These are phyloP conservation scores for Exophiala phaeomuriformis DNA, from an alignment of 2,329 filamentous ascomycete species.

Conservation along the genomic window DNA sequence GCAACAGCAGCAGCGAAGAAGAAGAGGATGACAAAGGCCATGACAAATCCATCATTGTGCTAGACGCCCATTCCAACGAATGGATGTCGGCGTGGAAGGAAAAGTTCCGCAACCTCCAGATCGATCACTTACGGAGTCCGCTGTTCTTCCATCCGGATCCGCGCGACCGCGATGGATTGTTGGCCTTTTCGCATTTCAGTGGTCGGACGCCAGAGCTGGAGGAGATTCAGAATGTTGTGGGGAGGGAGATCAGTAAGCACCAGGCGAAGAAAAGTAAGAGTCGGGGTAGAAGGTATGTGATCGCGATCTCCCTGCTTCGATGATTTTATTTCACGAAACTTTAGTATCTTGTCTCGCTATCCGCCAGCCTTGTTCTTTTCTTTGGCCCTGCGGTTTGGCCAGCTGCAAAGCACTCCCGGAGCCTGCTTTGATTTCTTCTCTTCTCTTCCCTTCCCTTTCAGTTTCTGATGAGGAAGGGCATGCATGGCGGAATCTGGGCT, in stretches of 20 bases:
- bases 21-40: not conserved
- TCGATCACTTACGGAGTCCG: slow-evolving; percentile 65
- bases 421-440: too few relatives aligned
- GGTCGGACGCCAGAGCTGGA: slow-evolving; percentile 56
- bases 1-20: not conserved
- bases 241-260: slow-evolving; percentile 74
- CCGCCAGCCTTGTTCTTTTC: too few relatives aligned
- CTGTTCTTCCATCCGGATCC: slow-evolving; percentile 82
- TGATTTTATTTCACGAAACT: too few relatives aligned
- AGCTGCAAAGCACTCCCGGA: too few relatives aligned
- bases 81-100: slow-evolving; percentile 68
- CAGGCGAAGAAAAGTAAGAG: slow-evolving; percentile 21
- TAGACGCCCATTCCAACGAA: slow-evolving; percentile 56
- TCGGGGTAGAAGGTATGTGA: not conserved
- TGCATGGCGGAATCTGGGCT: too few relatives aligned
- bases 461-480: too few relatives aligned
- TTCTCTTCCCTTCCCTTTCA: too few relatives aligned
- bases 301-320: not conserved
- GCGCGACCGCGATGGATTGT: slow-evolving; percentile 62
- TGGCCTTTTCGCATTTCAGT: slow-evolving; percentile 59
- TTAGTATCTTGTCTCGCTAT: too few relatives aligned
- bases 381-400: too few relatives aligned
- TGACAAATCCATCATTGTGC: slow-evolving; percentile 49
- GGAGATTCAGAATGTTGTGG: slow-evolving; percentile 67
- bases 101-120: slow-evolving; percentile 61